A percentile compares a stretch with the other conserved stretches of the same genome.
Evolutionary conservation across 192 early-diverging fungal species (phyloP).

Genomic region (Coemansia sp.): DNA sequence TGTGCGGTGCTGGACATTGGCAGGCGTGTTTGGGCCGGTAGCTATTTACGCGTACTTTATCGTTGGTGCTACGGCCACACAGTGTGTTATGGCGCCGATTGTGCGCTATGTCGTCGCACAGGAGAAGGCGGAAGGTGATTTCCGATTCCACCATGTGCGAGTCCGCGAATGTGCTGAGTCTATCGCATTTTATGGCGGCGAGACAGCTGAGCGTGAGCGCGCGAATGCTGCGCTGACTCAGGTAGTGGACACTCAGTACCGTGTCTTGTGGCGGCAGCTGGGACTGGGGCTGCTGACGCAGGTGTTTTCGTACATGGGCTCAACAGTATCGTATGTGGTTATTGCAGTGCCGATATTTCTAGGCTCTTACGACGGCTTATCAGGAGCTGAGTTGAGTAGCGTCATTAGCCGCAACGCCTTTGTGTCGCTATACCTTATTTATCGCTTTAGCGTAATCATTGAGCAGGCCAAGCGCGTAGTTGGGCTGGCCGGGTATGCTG

Average conservation of each 20-base stretch:
- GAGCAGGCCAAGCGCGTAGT: slow-evolving; percentile 68
- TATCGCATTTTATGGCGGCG: slow-evolving; percentile 80
- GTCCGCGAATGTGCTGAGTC: slow-evolving; percentile 73
- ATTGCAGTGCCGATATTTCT: slow-evolving; percentile 80
- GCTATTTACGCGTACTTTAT: slow-evolving; percentile 74
- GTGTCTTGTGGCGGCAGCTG: slow-evolving; percentile 57
- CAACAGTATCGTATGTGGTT: slow-evolving; percentile 76
- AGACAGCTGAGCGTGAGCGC: slow-evolving; percentile 59
- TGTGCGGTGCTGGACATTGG: slow-evolving; percentile 63
- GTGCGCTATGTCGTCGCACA: slow-evolving; percentile 70
- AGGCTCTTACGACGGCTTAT: slow-evolving; percentile 72
- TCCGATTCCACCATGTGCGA: slow-evolving; percentile 72
- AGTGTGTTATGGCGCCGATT: slow-evolving; percentile 71
- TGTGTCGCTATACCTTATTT: slow-evolving; percentile 82
- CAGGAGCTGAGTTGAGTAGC: slow-evolving; percentile 67
- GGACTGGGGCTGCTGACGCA: slow-evolving; percentile 57
- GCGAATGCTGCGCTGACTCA: slow-evolving; percentile 59
- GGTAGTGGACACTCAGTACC: slow-evolving; percentile 57
- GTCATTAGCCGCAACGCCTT: slow-evolving; percentile 82
- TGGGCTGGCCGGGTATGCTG: slow-evolving; percentile 77
- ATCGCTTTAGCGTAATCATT: slow-evolving; percentile 70
- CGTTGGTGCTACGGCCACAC: slow-evolving; percentile 60
- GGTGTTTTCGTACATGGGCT: slow-evolving; percentile 72
- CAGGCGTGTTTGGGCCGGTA: slow-evolving; percentile 67
- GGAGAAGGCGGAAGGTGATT: slow-evolving; percentile 81